Conservation (phyloP, 139 green algal genomes). For the Yamagishiella unicocca region DNA sequence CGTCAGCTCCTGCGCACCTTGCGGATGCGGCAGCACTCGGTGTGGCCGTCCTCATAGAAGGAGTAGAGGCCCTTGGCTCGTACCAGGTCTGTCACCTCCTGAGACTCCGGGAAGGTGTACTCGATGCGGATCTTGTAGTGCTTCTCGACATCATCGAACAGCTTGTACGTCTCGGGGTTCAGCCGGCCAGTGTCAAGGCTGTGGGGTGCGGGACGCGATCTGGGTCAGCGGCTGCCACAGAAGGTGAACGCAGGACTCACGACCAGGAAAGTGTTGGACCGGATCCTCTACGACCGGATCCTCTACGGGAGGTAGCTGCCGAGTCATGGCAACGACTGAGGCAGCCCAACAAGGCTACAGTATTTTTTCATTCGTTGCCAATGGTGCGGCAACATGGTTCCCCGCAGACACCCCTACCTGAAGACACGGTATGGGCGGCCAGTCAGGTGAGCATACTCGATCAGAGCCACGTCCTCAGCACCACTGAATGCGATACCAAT, state of each 20-base stretch:
- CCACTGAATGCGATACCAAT: constrained; percentile 96
- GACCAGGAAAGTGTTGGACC: no score
- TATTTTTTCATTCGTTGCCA: no score
- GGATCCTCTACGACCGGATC: no score
- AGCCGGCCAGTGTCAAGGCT: constrained; percentile 97
- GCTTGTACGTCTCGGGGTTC: constrained; percentile 97
- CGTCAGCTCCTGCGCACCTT: constrained; percentile 75
- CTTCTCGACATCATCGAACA: constrained; percentile 96
- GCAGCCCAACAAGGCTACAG: no score
- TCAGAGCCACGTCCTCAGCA: constrained; percentile 97
- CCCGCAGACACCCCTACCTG: constrained; percentile 68
- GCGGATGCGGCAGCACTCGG: constrained; percentile 96
- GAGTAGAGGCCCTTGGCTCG: constrained; percentile 97
- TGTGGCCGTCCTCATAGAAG: constrained; percentile 98
- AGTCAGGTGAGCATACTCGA: constrained; percentile 98
- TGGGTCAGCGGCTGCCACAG: no score
- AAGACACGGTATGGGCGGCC: constrained; percentile 96
- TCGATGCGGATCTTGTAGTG: constrained; percentile 98
- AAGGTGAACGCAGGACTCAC: no score
- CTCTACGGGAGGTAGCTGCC: no score
- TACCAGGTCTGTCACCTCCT: constrained; percentile 92
- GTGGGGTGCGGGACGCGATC: constrained; percentile 15
- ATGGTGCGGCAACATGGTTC: neutral
- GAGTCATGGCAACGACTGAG: no score
- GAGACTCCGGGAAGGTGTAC: constrained; percentile 97